Evolutionary conservation across 1,139 yeast species (phyloP).

Genomic region (Hemisphaericaspora xylofermentans): DNA sequence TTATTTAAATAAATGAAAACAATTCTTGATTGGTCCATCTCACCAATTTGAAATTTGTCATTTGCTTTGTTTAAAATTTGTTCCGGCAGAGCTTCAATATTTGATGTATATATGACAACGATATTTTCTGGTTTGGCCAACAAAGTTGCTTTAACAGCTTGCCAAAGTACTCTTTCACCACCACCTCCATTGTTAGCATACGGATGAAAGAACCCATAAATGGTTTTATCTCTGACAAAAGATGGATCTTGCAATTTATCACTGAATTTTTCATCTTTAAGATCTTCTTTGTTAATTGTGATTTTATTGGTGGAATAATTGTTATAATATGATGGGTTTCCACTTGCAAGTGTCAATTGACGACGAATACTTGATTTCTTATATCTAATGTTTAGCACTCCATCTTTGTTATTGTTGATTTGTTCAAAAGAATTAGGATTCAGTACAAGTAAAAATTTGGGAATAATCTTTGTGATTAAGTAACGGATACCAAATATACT

Average conservation of each 20-base stretch:
- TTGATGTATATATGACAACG: slow-evolving; percentile 79
- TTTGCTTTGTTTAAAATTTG: slow-evolving; percentile 58
- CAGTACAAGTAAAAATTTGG: background rate
- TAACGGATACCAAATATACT: background rate
- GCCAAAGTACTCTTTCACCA: slow-evolving; percentile 97
- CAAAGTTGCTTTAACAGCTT: slow-evolving; percentile 77
- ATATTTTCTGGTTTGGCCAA: slow-evolving; percentile 46
- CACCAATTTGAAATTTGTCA: slow-evolving; percentile 60
- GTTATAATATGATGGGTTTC: slow-evolving; percentile 49
- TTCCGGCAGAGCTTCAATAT: slow-evolving; percentile 50
- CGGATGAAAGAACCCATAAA: slow-evolving; percentile 93
- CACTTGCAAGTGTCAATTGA: slow-evolving; percentile 51
- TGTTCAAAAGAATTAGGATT: background rate
- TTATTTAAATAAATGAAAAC: slow-evolving; percentile 70
- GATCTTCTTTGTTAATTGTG: slow-evolving; percentile 34
- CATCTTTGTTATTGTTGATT: background rate
- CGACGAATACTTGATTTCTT: slow-evolving; percentile 33
- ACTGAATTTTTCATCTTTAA: slow-evolving; percentile 25
- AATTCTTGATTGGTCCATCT: slow-evolving; percentile 53
- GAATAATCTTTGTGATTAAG: background rate
- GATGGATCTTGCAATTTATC: slow-evolving; percentile 23
- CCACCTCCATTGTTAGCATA: slow-evolving; percentile 97
- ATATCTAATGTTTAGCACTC: background rate
- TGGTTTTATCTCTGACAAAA: slow-evolving; percentile 42
- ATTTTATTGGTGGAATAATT: slow-evolving; percentile 40